Evolutionary conservation across 805 yeast genomes (phyloP).

Genomic region (Pichia kluyveri): DNA sequence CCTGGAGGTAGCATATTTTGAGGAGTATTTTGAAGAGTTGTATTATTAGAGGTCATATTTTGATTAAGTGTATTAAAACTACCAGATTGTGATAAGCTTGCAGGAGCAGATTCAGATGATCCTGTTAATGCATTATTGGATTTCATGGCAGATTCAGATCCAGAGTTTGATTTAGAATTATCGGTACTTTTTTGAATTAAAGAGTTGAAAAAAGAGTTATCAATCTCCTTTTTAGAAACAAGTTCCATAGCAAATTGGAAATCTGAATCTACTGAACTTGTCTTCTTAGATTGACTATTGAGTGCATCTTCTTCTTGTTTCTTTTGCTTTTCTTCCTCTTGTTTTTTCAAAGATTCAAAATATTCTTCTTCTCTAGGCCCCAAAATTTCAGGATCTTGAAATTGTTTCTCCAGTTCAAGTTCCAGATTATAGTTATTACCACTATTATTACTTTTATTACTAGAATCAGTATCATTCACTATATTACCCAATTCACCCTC

Average conservation of each 20-base stretch:
- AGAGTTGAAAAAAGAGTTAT: conserved; percentile 17
- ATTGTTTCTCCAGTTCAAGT: conserved; percentile 3
- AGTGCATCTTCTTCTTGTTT: not conserved
- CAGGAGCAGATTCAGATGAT: not conserved
- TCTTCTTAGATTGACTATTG: not conserved
- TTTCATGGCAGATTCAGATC: not conserved
- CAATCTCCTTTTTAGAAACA: conserved; percentile 13
- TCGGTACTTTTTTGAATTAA: conserved; percentile 6
- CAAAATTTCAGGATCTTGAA: conserved; percentile 8
- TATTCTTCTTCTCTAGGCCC: conserved; percentile 11
- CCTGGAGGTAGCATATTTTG: not conserved
- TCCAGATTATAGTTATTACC: not conserved
- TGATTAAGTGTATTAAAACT: not conserved
- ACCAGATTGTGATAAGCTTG: not conserved
- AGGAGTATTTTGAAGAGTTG: not conserved
- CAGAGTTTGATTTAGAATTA: not conserved
- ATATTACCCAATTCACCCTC: not conserved
- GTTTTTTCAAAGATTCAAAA: not conserved
- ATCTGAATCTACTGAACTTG: conserved; percentile 8
- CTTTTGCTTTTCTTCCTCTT: not conserved
- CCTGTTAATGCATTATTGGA: not conserved
- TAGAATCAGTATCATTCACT: no score
- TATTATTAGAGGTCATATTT: not conserved
- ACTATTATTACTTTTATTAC: no score
- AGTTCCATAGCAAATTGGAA: conserved; percentile 13